Base-by-base conservation (phyloP, 108 stramenopile species). In the Stephanodiscus minutulus region DNA sequence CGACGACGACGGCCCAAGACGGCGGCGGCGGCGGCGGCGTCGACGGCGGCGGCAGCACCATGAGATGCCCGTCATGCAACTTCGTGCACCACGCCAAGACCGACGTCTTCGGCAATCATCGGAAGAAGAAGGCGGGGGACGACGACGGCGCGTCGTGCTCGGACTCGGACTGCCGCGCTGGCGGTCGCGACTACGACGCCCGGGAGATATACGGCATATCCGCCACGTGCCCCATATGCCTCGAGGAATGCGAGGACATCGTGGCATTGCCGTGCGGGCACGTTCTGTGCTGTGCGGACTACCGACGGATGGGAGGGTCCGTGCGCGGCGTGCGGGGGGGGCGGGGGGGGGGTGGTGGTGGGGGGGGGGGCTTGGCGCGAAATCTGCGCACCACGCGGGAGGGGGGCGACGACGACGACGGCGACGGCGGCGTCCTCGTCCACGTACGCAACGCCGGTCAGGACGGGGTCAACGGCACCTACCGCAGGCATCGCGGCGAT, bases 51-150 rank as follows among this genome's bases (percentile, higher is more conserved):
- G 59, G 43, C 59, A 36, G 12, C 52, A 76, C 54, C 49, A 27
- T 76, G 12, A 69, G 64, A 57, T 76, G 75, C 39, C 75, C 75
- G 4, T 64, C 52, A 0, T 76, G 75, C 44, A 76, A 76, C 33
- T 24, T 22, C 12, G 48, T 39, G 12, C 75, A 76, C 29, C 75
- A 63, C 28, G 68, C 67, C 27, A 68, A 52, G 25, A 76, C 75
- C 27, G 75, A 76, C 61, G 75, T 76, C 21, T 76, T 76, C 43
- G 75, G 75, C 6, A 69, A 76, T 47, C 60, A 39, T 3, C 27
- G 43, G 57, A 22, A 44, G 61, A 20, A 12, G 9, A 31, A 28
- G 52, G 20, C n/a, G 15, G 18, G 25, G 17, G 52, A 25, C 24
- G 54, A 28, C 39, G 35, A 6, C 35, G 52, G 9, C 21, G 21